Evolutionary conservation across 2,329 filamentous ascomycete species (phyloP), one percentile per base, ranked within the genome.

Genomic region (Podosphaera leucotricha): DNA sequence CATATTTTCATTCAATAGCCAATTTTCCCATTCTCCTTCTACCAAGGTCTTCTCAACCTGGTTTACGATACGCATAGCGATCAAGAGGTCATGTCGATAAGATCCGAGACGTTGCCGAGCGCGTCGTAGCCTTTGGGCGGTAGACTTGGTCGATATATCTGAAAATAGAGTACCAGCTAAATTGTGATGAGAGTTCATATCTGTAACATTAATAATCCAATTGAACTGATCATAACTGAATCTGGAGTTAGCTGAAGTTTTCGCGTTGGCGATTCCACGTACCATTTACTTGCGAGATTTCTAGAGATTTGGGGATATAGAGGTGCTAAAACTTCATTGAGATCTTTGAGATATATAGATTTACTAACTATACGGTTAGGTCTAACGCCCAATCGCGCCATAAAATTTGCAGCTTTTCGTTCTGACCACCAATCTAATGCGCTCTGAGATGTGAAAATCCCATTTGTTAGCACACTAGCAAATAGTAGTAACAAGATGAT

Each of bases 41-140:
- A 95, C 61, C 59, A 93, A 77, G 59, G 94, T 85, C 46, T 72
- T 70, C 65, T 95, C 90, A 22, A 95, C 75, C 46, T 71, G 78
- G 61, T 95, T 94, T 48, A 95, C 77, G 2, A 94, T 73, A 3
- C 86, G 75, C 65, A 95, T 75, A 4, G 86, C 85, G 4, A 98
- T 86, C 2, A 95, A 64, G 18, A 98, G 66, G 56, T 95, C 85
- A 59, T 98, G 84, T 2, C 90, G 71, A 58, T 94, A 90, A 2
- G 73, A 66, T 0, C 81, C 87, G 0, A 98, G 71, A 20, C 78
- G 72, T 60, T 92, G 81, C 8, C 87, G 72, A n/a, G 84, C 83
- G 35, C 77, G 73, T 42, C 80, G 74, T 26, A 95, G 67, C 18
- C 81, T 72, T 8, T 62, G 60, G 1, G 75, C 71, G 6, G 71